Percentiles rank a stretch among this genome's conserved stretches.
These are phyloP conservation scores for Deuterostichococcus epilithicus DNA, from an alignment of 139 green algal species.

Conservation along the genomic window DNA sequence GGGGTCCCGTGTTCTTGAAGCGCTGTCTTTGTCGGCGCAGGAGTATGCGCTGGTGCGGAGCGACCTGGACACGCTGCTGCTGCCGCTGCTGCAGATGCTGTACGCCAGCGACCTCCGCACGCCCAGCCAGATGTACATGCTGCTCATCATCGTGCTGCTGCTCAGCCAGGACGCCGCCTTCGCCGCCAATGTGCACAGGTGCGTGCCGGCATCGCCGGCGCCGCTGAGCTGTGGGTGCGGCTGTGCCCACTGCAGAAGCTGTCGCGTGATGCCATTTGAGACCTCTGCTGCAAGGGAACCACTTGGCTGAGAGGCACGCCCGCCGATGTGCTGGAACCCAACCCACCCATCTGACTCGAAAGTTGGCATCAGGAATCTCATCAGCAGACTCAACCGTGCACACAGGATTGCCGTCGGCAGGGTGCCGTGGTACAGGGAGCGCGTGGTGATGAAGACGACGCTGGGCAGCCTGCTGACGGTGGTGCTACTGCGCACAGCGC, in stretches of 20 bases:
- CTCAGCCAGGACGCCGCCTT: constrained; percentile 79
- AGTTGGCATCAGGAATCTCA: background rate
- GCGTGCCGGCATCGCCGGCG: constrained; percentile 21
- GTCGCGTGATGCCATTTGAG: no score
- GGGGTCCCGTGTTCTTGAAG: no score
- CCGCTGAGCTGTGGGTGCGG: background rate
- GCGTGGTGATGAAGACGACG: constrained; percentile 48
- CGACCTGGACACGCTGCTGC: constrained; percentile 65
- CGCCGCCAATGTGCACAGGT: constrained; percentile 65
- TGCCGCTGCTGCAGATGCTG: constrained; percentile 65
- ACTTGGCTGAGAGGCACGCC: no score
- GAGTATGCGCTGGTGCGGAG: constrained; percentile 57
- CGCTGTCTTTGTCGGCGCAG: background rate
- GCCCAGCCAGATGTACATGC: constrained; percentile 63
- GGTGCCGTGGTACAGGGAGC: constrained; percentile 77
- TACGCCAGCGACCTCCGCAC: constrained; percentile 26
- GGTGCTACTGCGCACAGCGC: constrained; percentile 68
- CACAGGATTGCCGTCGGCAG: constrained; percentile 3
- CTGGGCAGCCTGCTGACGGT: constrained; percentile 72
- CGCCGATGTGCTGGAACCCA: no score
- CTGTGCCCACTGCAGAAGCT: no score
- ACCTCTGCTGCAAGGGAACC: no score
- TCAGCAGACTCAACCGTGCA: background rate
- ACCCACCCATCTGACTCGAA: no score
- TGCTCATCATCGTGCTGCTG: constrained; percentile 85